Evolutionary conservation across 2,329 filamentous ascomycete genomes (phyloP).

Genomic region (Teratosphaeria pseudoeucalypti): DNA sequence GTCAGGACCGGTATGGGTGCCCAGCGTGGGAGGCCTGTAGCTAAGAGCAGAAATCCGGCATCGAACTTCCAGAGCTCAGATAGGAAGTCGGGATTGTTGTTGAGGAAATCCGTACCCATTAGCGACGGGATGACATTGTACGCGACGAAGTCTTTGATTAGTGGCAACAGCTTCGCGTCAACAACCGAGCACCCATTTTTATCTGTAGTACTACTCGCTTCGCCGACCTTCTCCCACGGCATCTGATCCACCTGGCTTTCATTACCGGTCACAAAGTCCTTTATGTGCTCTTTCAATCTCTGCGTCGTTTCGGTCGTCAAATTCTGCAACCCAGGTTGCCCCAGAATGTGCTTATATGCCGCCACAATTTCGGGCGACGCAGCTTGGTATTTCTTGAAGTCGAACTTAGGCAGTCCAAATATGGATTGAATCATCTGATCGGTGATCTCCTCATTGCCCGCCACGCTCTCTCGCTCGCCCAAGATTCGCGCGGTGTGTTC

Average conservation of each 20-base stretch:
- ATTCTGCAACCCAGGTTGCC: slow-evolving; percentile 36
- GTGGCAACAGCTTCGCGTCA: slow-evolving; percentile 41
- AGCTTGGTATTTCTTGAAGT: slow-evolving; percentile 28
- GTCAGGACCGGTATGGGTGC: slow-evolving; percentile 43
- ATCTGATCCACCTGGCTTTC: slow-evolving; percentile 51
- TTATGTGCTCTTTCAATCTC: slow-evolving; percentile 36
- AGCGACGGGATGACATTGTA: slow-evolving; percentile 39
- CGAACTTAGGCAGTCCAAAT: slow-evolving; percentile 30
- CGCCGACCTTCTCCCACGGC: slow-evolving; percentile 49
- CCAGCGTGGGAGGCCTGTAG: slow-evolving; percentile 47
- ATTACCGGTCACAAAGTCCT: slow-evolving; percentile 50
- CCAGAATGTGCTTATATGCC: slow-evolving; percentile 34
- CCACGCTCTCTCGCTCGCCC: slow-evolving; percentile 25
- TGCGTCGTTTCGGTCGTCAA: slow-evolving; percentile 29
- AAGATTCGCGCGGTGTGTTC: slow-evolving; percentile 35
- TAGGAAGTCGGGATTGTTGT: slow-evolving; percentile 43
- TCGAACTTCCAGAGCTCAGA: slow-evolving; percentile 48
- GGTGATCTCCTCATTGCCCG: slow-evolving; percentile 17
- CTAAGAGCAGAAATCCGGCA: slow-evolving; percentile 42
- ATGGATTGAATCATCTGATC: slow-evolving; percentile 24
- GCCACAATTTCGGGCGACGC: slow-evolving; percentile 24
- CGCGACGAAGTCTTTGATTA: slow-evolving; percentile 49
- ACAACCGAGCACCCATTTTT: slow-evolving; percentile 35
- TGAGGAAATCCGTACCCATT: slow-evolving; percentile 43
- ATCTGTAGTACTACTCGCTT: slow-evolving; percentile 27